Evolutionary conservation across 2,329 filamentous ascomycete genomes (phyloP).

Genomic region (Sporothrix globosa): DNA sequence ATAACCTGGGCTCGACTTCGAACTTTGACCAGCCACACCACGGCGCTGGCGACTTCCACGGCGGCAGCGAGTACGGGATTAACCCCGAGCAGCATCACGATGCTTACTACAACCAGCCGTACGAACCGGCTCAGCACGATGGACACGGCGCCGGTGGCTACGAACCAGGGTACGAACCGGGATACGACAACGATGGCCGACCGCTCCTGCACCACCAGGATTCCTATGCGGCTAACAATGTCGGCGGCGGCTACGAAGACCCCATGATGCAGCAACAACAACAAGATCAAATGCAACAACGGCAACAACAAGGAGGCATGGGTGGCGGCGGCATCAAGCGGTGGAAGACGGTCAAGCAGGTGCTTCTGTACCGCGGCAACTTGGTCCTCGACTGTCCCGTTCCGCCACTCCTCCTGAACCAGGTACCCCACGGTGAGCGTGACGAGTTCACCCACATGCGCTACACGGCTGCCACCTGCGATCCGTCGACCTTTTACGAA

Average conservation of each 20-base stretch:
- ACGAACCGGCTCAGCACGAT: constrained; percentile 66
- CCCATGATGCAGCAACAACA: constrained; percentile 24
- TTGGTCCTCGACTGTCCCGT: constrained; percentile 96
- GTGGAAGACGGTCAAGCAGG: constrained; percentile 99
- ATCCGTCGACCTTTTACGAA: constrained; percentile 83
- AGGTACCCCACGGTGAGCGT: constrained; percentile 87
- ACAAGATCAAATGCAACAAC: constrained; percentile 37
- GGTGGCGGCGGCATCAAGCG: constrained; percentile 66
- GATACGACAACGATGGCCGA: constrained; percentile 69
- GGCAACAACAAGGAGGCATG: constrained; percentile 43
- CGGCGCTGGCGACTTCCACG: constrained; percentile 60
- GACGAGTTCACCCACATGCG: constrained; percentile 92
- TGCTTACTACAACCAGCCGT: constrained; percentile 81
- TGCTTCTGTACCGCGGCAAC: constrained; percentile 95
- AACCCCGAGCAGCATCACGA: constrained; percentile 87
- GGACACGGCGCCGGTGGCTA: constrained; percentile 54
- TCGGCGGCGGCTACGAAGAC: constrained; percentile 48
- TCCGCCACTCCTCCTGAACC: constrained; percentile 81
- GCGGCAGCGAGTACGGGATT: constrained; percentile 68
- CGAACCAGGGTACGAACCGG: constrained; percentile 60
- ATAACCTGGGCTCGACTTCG: constrained; percentile 50
- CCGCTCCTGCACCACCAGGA: constrained; percentile 75
- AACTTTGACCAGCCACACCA: constrained; percentile 53
- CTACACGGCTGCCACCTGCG: constrained; percentile 93
- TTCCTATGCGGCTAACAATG: constrained; percentile 45